Base-by-base conservation (phyloP, 1,284 basidiomycete species). In the Fomes fomentarius region DNA sequence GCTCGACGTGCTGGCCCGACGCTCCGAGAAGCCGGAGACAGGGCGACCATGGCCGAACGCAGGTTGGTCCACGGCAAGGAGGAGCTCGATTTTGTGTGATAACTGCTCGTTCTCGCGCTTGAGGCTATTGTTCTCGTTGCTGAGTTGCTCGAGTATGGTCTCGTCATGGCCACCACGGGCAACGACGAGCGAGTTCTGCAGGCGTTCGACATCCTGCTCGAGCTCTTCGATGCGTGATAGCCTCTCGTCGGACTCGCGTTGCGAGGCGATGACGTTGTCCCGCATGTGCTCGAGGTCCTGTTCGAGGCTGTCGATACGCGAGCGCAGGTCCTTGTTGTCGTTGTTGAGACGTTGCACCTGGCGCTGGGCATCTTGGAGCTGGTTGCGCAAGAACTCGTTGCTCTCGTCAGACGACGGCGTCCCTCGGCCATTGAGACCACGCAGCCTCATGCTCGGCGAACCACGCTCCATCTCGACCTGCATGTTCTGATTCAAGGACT, bases 71-170 rank as follows among this genome's bases (percentile, higher is more conserved):
- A 89, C 89, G 65, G 92, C 91, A 47, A 94, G 80, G n/a, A 94
- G 77, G 41, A 94, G 77, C 57, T 85, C 88, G 62, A 94, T 92
- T 78, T 93, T 93, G 71, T 92, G 91, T 22, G 87, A 87, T 49
- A 95, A 80, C 65, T 91, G 82, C 65, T 92, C 87, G 68, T 94
- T 93, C 71, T 95, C 93, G 55, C 83, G 83, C 69, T 88, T 85
- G 54, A 94, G 82, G 39, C 76, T 80, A 30, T 82, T 78, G 69
- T 93, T 93, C 71, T 94, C 89, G 68, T 77, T 82, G 67, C 84
- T 87, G 52, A 94, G 80, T 64, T 86, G 87, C 72, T 93, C 91
- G 41, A 89, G 69, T 34, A 85, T 66, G 5, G 84, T 84, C 71
- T 90, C 89, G 52, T 86, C 81, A 49, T 83, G 79, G 15, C 87